Evolutionary conservation across 306 rosid species (phyloP), one percentile per base, ranked within the genome.

Genomic region (Vigna reflexopilosa): DNA sequence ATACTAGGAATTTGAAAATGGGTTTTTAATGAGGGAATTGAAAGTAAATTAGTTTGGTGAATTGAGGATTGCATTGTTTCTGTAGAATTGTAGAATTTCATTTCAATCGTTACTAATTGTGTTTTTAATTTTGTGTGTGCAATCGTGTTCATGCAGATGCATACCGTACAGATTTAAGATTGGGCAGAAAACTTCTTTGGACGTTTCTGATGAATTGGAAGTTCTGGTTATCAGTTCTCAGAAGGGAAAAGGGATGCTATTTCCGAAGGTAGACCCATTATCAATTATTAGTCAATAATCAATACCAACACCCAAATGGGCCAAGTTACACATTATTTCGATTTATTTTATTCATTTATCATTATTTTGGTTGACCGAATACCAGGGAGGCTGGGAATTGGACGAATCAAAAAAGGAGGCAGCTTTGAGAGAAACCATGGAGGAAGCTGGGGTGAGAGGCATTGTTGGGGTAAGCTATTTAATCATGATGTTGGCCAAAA

Each of bases 381-480:
- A 57, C 1, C 86, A 94, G 98, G 98, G 98, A 85, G 98, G 98
- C 2, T 94, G 98, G 98, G 98, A 94, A 74, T 26, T 70, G 16
- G 98, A 94, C 56, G 97, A 94, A 86, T 88, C 97, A 22, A 93
- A 85, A 73, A 89, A 83, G 82, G 93, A 89, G 83, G 98, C 98
- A 54, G 98, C 98, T 79, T 64, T 82, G 62, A 70, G 98, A 64
- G 98, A 94, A 79, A 92, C 94, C 56, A 51, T 94, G 10, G 98
- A 94, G 58, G 98, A 94, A 88, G 98, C 98, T 12, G 98, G 98
- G 42, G 98, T 94, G 1, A 67, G 83, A 77, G 98, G 98, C 83
- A 80, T 78, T 79, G 82, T 94, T 62, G 90, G 77, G 96, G 98
- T 94, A 70, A 77, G 80, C 6, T 72, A 24, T 28, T 83, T 57